Evolutionary conservation across 2,329 filamentous ascomycete genomes (phyloP), one percentile per base, ranked within the genome.

Genomic region (Penicillium concentricum): DNA sequence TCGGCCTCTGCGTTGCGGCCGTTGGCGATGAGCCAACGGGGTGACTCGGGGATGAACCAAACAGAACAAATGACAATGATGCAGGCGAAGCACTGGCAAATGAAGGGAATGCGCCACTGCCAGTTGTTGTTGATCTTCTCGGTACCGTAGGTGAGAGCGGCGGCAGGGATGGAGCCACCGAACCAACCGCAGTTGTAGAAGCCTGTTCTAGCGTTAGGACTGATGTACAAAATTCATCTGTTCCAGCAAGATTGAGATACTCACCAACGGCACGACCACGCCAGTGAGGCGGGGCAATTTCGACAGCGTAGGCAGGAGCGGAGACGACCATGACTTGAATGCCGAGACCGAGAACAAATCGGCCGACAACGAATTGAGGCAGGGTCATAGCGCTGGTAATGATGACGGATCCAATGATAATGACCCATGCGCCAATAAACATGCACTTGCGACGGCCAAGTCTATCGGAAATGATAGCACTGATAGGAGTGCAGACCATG

Each of bases 41-140:
- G 87, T 0, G 84, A 86, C 61, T 90, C 87, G 0, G 87, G 87
- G 66, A 89, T 85, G 71, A 87, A 84, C 79, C 83, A 85, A 30
- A 87, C 81, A 10, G 79, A 68, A 1, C 63, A 61, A 53, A 88
- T 74, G 1, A 88, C 77, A 1, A 82, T 54, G 2, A 87, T 57
- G 0, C 87, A 80, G 0, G 85, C 84, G 0, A 86, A 71, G 45
- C 87, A 87, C 65, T 89, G 86, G 67, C 87, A 86, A 0, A 85
- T 84, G 47, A 88, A 81, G 0, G 85, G 86, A 57, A 89, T 87
- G 2, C 85, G 76, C 84, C 86, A 88, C 6, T 78, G 73, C 65
- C 74, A 81, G 69, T 81, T 66, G 67, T 59, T 79, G 37, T 71
- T 51, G 54, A 82, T 80, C 60, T 77, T 63, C 44, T 72, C 77